Percentiles rank a stretch among this genome's conserved stretches.
Evolutionary conservation across 2,329 filamentous ascomycete genomes (phyloP).

Genomic region (Beauveria sp.): DNA sequence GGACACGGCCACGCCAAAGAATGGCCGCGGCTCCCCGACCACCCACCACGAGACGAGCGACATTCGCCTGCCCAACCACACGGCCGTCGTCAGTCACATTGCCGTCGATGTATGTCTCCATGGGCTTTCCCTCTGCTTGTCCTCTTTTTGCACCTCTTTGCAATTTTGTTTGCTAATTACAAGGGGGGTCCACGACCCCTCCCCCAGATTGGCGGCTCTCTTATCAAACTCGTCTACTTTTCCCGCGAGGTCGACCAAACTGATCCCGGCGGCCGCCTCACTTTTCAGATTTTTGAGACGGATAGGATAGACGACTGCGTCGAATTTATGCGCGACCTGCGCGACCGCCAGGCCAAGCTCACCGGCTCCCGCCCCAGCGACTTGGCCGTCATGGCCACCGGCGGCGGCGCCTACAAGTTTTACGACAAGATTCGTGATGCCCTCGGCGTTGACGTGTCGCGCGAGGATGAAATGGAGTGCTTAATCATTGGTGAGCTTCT

Average conservation of each 20-base stretch:
- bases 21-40: constrained; percentile 39
- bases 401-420: constrained; percentile 92
- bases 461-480: constrained; percentile 98
- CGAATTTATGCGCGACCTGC: constrained; percentile 79
- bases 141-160: constrained; percentile 4
- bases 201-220: constrained; percentile 79
- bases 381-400: constrained; percentile 89
- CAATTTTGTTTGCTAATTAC: background rate
- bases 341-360: constrained; percentile 69
- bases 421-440: constrained; percentile 83
- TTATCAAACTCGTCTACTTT: constrained; percentile 96
- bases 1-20: constrained; percentile 48
- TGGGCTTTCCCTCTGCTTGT: constrained; percentile 11
- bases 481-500: constrained; percentile 70
- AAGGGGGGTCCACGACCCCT: background rate
- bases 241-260: constrained; percentile 74
- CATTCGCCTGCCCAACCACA: constrained; percentile 94
- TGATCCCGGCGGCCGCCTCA: constrained; percentile 79
- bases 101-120: constrained; percentile 73
- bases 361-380: constrained; percentile 66
- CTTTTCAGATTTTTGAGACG: constrained; percentile 95
- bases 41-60: constrained; percentile 68
- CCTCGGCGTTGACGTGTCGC: constrained; percentile 76
- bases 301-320: constrained; percentile 90
- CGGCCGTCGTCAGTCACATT: constrained; percentile 89